Base-by-base conservation (phyloP, 1,139 yeast genomes). In the Kodamaea plutei region DNA sequence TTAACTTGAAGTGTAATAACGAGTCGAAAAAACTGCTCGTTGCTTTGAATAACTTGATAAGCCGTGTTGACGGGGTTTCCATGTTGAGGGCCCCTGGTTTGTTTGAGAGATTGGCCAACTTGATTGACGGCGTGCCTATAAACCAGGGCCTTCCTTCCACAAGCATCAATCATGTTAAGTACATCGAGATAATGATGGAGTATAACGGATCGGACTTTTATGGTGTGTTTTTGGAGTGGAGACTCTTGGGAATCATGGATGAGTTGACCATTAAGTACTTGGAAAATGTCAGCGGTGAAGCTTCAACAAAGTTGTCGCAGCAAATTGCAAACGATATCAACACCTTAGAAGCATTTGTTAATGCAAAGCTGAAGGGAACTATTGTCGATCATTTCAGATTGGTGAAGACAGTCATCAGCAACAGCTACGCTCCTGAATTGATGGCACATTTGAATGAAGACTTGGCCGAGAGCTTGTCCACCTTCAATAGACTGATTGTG, bases 241-340 rank as follows among this genome's bases (percentile, higher is more conserved):
- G 73, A 45, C 31, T 65, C 2, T 46, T 64, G 36, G 70, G 61
- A 25, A 47, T 66, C 15, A 40, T 58, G 10, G 56, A 62, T 35
- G 58, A 59, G 34, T 50, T 65, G 33, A 61, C 54, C 30, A 34
- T 58, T 18, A 47, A 43, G 10, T 62, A 56, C 34, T 53, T 66
- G 40, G 44, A 50, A 10, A 39, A 45, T 15, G 21, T 49, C 24
- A 41, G 38, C 18, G 44, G 45, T 15, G 44, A 41, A 38, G 9
- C 15, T 15, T 31, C 34, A 6, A 46, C 39, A 4, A 32, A 39
- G 13, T 22, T 20, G 4, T 9, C 14, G 7, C 31, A 32, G 9
- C 45, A 52, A 24, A 47, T 64, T 18, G 33, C 34, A 8, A 40
- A 47, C 22, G 66, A 60, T 35, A 35, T 58, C 14, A 43, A 47